A percentile compares a stretch with the other conserved stretches of the same genome.
Conservation (phyloP, 1,284 basidiomycete genomes). For the Malassezia globosa region DNA sequence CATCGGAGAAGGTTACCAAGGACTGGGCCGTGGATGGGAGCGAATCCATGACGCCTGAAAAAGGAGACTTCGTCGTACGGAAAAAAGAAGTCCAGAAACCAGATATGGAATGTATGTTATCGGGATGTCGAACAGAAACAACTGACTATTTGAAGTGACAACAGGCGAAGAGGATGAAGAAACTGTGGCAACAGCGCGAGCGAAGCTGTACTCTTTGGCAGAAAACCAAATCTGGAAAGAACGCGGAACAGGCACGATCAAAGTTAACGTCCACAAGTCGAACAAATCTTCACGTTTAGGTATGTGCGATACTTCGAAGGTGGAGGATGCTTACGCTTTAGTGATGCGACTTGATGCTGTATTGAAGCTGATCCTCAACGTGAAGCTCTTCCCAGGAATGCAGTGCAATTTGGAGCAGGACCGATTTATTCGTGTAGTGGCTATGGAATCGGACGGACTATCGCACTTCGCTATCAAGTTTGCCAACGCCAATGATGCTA, state of each 20-base stretch:
- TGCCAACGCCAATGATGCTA: constrained; percentile 9
- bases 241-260: constrained; percentile 69
- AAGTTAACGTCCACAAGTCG: constrained; percentile 66
- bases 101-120: constrained; percentile 5
- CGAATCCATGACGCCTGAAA: not conserved
- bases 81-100: constrained; percentile 9
- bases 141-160: constrained; percentile 55
- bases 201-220: constrained; percentile 65
- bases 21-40: constrained; percentile 1
- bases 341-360: constrained; percentile 95
- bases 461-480: constrained; percentile 41
- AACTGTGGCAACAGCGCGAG: constrained; percentile 69
- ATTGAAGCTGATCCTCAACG: constrained; percentile 70
- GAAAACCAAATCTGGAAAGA: constrained; percentile 68
- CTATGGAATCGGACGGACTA: constrained; percentile 34
- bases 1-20: not conserved
- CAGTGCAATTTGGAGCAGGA: constrained; percentile 62
- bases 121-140: not conserved
- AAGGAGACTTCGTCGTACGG: constrained; percentile 13
- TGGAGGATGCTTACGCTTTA: too few relatives aligned
- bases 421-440: constrained; percentile 38
- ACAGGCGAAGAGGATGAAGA: constrained; percentile 89
- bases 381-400: constrained; percentile 76
- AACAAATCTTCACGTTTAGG: constrained; percentile 56
- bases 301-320: too few relatives aligned